These are phyloP conservation scores for Tuber indicum DNA, from an alignment of 495 filamentous ascomycete species.

Conservation along the genomic window DNA sequence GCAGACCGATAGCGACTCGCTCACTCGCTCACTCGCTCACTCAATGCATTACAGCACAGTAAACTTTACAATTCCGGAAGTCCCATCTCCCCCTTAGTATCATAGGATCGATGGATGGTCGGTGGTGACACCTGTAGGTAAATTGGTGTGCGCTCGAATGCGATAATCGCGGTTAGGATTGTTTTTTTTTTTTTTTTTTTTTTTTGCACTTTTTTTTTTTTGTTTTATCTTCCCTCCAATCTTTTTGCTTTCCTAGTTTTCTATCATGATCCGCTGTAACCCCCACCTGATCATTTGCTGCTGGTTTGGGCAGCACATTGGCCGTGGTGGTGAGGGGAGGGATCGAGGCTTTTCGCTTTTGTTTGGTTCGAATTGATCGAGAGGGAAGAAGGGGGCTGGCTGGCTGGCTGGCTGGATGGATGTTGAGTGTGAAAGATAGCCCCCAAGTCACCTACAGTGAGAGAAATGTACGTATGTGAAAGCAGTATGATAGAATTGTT, in stretches of 20 bases:
- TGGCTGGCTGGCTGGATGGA: no score
- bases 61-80: neutral
- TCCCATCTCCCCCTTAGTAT: neutral
- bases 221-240: neutral
- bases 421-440: neutral
- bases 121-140: neutral
- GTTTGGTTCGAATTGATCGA: neutral
- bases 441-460: neutral
- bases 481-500: neutral
- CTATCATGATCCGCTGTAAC: neutral
- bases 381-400: no score
- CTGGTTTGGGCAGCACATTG: neutral
- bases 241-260: no score
- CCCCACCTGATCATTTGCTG: slow-evolving; percentile 1
- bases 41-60: neutral
- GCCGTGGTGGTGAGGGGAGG: neutral
- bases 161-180: neutral
- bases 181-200: neutral
- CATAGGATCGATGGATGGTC: neutral
- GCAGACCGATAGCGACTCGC: neutral
- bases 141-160: neutral
- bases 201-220: neutral
- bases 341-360: neutral
- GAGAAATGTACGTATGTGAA: neutral
- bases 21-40: no score